Evolutionary conservation across 106 monocot genomes (phyloP), one percentile per base, ranked within the genome.

Genomic region (Apostasia shenzhenica): DNA sequence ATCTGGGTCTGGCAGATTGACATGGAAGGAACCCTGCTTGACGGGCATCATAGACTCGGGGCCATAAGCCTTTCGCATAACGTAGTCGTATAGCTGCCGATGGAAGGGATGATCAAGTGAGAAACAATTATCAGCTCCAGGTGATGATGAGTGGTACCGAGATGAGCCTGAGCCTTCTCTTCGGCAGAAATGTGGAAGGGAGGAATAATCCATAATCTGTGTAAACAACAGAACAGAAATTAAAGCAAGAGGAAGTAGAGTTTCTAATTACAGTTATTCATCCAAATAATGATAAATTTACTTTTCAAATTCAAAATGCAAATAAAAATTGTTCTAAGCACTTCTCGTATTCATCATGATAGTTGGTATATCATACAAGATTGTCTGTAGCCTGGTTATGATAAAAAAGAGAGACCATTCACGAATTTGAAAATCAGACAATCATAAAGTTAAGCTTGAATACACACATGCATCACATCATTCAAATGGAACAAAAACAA

Each of bases 111-210:
- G 89, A 47, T 89, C 97, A 2, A 87, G 70, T 3, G 97, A 89
- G 60, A 77, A 92, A 78, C 97, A 92, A 57, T 77, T 71, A 57
- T 86, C 70, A 1, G 45, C 12, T 6, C 59, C 70, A 1, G 54
- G 5, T 4, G 67, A 57, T 10, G 80, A 79, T 14, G 59, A 42
- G 2, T 46, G n/a, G 48, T 82, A 55, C 1, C 82, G 73, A 0
- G 84, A 85, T 66, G 88, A 91, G 1, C 86, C 85, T 5, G 91
- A 81, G 62, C 85, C 82, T 75, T 82, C 84, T 78, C 78, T 82
- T 84, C 48, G 84, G 74, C 97, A 97, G 76, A 97, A 97, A 72
- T 92, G 87, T 9, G 97, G 97, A 14, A 97, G 89, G 37, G 92
- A 77, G 8, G 79, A 10, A 13, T 81, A 81, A 65, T 97, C 92